These are phyloP conservation scores for Sphenostylis stenocarpa DNA, from an alignment of 306 rosid species.

Conservation along the genomic window DNA sequence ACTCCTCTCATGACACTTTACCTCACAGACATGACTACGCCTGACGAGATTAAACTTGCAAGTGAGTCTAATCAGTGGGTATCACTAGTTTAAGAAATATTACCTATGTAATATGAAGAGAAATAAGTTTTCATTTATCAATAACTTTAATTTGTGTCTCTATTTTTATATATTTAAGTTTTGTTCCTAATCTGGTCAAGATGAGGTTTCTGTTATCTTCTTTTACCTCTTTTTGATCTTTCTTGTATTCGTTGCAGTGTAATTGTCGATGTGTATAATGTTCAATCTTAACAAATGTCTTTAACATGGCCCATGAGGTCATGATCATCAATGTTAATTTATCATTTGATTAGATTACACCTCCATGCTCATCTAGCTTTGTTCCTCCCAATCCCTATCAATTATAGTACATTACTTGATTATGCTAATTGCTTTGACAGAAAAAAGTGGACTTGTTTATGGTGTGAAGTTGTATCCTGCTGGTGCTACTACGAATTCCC, in stretches of 20 bases:
- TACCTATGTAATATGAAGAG: not conserved
- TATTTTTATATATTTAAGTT: not conserved
- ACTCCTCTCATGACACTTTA: slow-evolving; percentile 93
- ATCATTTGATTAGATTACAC: not conserved
- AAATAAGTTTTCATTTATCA: not conserved
- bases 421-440: slow-evolving; percentile 43
- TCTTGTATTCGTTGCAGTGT: not conserved
- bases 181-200: not conserved
- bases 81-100: not conserved
- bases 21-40: slow-evolving; percentile 75
- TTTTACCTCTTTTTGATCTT: not conserved
- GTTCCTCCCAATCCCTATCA: not conserved
- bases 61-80: slow-evolving; percentile 49
- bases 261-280: not conserved
- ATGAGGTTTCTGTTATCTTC: not conserved
- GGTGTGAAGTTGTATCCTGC: slow-evolving; percentile 95
- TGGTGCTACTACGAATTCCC: slow-evolving; percentile 94
- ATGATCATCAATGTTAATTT: not conserved
- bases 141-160: not conserved
- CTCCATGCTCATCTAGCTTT: not conserved
- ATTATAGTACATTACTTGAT: slow-evolving; percentile 9
- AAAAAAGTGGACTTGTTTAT: slow-evolving; percentile 68
- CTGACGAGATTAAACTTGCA: slow-evolving; percentile 76
- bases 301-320: not conserved
- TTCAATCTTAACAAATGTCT: not conserved